Evolutionary conservation across 176 grass and related monocot species (phyloP), one percentile per base, ranked within the genome.

Genomic region (Carex littledalei): DNA sequence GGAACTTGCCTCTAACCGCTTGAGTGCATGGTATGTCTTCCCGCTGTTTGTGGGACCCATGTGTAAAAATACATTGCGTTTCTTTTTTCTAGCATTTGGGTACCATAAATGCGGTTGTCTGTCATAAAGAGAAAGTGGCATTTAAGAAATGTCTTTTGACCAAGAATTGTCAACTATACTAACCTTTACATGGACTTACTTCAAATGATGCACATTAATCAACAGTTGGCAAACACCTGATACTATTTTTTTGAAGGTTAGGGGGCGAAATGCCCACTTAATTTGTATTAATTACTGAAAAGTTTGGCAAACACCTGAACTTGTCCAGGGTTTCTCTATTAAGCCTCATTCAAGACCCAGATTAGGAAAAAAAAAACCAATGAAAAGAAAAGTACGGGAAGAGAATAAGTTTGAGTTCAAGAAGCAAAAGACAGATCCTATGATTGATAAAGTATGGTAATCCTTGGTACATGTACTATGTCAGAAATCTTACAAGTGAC

Each of bases 41-140:
- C 93, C 95, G 90, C 95, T 98, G 34, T 98, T 98, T 81, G 95
- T 98, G 63, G 95, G 95, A 77, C 95, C 89, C 32, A 98, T 89
- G 80, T 98, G 95, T 86, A 98, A 93, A 95, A 93, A 92, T 45
- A 95, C 89, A 88, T 95, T 93, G n/a, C 93, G 89, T 60, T 95
- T 98, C 89, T 93, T 98, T 90, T 84, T 89, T 88, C 93, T 90
- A 81, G 95, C 93, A 86, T 93, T 91, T 14, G 88, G 91, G 73
- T 98, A 98, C 93, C 93, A 95, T 81, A 88, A 89, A 87, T 98
- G 93, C 85, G 95, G 95, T 71, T 85, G 87, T 32, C 95, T 98
- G 45, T 80, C 78, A 80, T 73, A 58, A 81, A 81, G 21, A 55
- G 21, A 76, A 31, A 26, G 73, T 31, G 6, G 54, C 49, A 32